Conservation (phyloP, 768 basidiomycete genomes). For the Calocera cornea region DNA sequence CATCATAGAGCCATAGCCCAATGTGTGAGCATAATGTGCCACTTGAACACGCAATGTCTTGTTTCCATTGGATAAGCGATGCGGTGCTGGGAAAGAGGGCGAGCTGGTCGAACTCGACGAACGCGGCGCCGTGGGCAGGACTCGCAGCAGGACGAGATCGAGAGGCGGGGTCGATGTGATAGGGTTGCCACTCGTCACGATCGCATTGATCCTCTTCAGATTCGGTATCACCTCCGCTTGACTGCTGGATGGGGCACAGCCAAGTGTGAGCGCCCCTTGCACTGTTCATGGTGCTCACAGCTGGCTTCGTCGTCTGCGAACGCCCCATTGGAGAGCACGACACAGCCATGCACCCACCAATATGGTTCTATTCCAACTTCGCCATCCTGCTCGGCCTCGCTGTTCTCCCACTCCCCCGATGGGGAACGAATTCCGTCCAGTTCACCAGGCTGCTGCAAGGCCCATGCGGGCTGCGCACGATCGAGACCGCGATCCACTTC, state of each 20-base stretch:
- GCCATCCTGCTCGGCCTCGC: conserved; percentile 28
- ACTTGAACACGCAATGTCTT: no score
- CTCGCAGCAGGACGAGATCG: no score
- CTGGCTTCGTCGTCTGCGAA: background rate
- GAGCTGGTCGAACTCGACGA: no score
- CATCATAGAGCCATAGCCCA: no score
- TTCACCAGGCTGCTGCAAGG: conserved; percentile 31
- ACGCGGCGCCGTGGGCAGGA: no score
- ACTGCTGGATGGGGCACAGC: conserved; percentile 3
- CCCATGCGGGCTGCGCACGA: conserved; percentile 31
- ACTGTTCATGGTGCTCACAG: background rate
- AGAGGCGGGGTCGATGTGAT: background rate
- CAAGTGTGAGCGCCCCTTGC: background rate
- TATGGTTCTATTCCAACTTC: conserved; percentile 34
- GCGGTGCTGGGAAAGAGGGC: no score
- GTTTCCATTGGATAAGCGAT: no score
- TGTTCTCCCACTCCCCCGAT: conserved; percentile 33
- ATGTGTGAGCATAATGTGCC: no score
- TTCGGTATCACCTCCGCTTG: conserved; percentile 7
- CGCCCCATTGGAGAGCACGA: background rate
- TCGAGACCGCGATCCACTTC: conserved; percentile 30
- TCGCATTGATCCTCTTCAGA: conserved; percentile 9
- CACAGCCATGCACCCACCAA: conserved; percentile 24
- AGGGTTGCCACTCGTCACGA: conserved; percentile 1
- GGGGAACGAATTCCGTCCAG: conserved; percentile 25